Evolutionary conservation across 805 yeast genomes (phyloP).

Genomic region (Candida mattraensis): DNA sequence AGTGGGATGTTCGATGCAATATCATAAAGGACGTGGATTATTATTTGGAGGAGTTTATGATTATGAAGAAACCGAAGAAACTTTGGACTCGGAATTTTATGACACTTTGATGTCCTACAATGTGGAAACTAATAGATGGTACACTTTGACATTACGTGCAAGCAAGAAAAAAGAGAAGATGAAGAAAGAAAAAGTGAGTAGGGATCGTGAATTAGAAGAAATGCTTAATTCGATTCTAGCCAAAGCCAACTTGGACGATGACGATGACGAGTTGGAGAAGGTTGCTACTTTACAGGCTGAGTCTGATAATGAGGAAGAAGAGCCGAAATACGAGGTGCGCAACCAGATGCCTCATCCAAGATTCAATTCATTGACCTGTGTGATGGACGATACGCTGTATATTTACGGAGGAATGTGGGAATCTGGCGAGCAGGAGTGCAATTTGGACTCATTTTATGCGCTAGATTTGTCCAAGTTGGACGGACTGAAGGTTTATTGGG

Average conservation of each 20-base stretch:
- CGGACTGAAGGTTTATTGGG: slow-evolving; percentile 90
- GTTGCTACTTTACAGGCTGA: slow-evolving; percentile 35
- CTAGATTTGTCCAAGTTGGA: slow-evolving; percentile 84
- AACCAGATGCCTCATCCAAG: slow-evolving; percentile 80
- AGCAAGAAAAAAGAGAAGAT: slow-evolving; percentile 50
- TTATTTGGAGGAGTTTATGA: slow-evolving; percentile 96
- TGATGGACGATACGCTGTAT: slow-evolving; percentile 77
- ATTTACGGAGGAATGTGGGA: slow-evolving; percentile 93
- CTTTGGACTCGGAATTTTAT: slow-evolving; percentile 79
- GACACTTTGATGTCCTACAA: slow-evolving; percentile 82
- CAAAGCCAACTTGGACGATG: slow-evolving; percentile 68
- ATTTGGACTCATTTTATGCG: slow-evolving; percentile 81
- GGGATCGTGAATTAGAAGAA: slow-evolving; percentile 81
- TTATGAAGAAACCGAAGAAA: slow-evolving; percentile 92
- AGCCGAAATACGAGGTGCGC: slow-evolving; percentile 50
- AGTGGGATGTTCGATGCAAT: slow-evolving; percentile 90
- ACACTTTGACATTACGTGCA: slow-evolving; percentile 62
- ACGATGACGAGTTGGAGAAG: slow-evolving; percentile 42
- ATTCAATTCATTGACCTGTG: slow-evolving; percentile 83
- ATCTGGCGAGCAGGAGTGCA: slow-evolving; percentile 79
- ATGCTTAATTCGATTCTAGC: slow-evolving; percentile 71
- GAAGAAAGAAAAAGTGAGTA: slow-evolving; percentile 46
- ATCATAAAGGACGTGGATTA: slow-evolving; percentile 88
- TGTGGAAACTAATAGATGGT: slow-evolving; percentile 87
- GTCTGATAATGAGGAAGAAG: slow-evolving; percentile 37